Conservation (phyloP, 257 asterid genomes). For the Rhazya stricta region DNA sequence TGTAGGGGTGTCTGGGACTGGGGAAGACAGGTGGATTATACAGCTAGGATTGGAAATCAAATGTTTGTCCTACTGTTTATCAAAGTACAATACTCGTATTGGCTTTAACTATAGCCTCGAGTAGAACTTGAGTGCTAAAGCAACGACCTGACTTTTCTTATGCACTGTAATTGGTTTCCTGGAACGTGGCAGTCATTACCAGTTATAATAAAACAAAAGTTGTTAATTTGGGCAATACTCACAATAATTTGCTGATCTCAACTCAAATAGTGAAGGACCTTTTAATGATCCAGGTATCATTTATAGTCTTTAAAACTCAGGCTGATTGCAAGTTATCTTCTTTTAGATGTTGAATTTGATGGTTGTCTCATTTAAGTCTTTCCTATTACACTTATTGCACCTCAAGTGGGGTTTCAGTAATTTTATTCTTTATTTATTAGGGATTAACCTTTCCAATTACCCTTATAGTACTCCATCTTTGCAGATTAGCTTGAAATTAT, state of each 20-base stretch:
- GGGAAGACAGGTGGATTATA: background rate
- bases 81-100: background rate
- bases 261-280: background rate
- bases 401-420: background rate
- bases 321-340: background rate
- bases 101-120: background rate
- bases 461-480: background rate
- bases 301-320: constrained; percentile 1
- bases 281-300: background rate
- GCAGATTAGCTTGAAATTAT: background rate
- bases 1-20: background rate
- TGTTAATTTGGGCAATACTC: background rate
- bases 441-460: background rate
- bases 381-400: background rate
- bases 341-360: background rate
- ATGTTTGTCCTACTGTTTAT: background rate
- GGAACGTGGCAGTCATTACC: background rate
- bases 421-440: background rate
- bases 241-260: background rate
- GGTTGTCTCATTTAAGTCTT: background rate
- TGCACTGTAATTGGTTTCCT: background rate
- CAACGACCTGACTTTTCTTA: background rate
- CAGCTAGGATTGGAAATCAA: background rate
- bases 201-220: background rate
- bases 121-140: background rate